A percentile compares a stretch with the other conserved stretches of the same genome.
Evolutionary conservation across 2,329 filamentous ascomycete species (phyloP).

Genomic region (Aspergillus sojae): DNA sequence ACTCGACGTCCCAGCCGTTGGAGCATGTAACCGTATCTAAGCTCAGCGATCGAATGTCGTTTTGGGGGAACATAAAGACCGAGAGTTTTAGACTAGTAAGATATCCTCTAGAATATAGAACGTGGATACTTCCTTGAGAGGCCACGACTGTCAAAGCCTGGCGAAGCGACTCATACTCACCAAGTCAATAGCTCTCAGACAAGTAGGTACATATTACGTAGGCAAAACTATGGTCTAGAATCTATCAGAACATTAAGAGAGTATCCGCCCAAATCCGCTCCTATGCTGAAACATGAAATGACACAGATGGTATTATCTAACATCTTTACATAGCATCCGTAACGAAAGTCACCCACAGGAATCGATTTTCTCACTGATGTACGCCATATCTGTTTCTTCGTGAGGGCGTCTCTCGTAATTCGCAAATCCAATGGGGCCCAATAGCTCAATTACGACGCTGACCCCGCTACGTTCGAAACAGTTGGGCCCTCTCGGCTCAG

Average conservation of each 20-base stretch:
- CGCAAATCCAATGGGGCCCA: conserved; percentile 8
- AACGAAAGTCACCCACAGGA: conserved; percentile 1
- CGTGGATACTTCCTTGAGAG: neutral
- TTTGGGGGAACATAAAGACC: neutral
- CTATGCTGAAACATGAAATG: neutral
- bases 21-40: neutral
- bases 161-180: neutral
- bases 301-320: conserved; percentile 11
- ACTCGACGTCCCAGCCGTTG: neutral
- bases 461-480: conserved; percentile 18
- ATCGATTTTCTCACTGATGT: conserved; percentile 8
- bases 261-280: neutral
- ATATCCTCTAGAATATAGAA: no score
- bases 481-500: conserved; percentile 58
- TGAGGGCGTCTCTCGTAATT: conserved; percentile 27
- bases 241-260: neutral
- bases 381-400: conserved; percentile 14
- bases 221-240: neutral
- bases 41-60: neutral
- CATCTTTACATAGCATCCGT: conserved; percentile 9
- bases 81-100: neutral
- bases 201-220: neutral
- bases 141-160: neutral
- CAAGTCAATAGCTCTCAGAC: conserved; percentile 10
- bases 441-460: conserved; percentile 18